Evolutionary conservation across 805 yeast species (phyloP), one percentile per base, ranked within the genome.

Genomic region (Metschnikowia shivogae): DNA sequence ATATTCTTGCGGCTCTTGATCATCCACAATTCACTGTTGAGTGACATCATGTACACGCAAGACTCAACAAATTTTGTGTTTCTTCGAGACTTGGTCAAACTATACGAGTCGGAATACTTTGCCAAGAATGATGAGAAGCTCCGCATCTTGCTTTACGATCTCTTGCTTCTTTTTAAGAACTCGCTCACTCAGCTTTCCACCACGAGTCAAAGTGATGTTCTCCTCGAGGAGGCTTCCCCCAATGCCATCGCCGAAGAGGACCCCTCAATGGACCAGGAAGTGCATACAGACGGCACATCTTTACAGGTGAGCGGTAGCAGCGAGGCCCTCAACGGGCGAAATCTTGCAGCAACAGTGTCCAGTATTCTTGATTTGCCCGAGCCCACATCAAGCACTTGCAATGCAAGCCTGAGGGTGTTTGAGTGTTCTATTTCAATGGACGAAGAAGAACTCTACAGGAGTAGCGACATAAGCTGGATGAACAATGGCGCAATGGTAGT

Each of bases 61-160:
- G 73, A 46, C 52, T 48, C 71, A 58, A 60, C 58, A 62, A 73
- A 74, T 35, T 77, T 77, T 44, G 64, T 56, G 8, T 77, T 82
- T 43, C 57, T 80, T 47, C 67, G 70, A 49, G 74, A 73, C 47
- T 60, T 81, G 55, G 69, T 76, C 9, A 63, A 64, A 9, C 52
- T 82, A 12, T 65, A 79, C 47, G 68, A 73, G 36, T 68, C 78
- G 9, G 57, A 65, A 4, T 64, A 72, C 27, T 65, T 81, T 22
- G 29, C 46, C 7, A 20, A 44, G 6, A 54, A 37, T 55, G 63
- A 76, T 50, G 75, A 73, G 22, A 80, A 76, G 49, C 57, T 82
- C 42, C 73, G 74, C 50, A 81, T 81, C 41, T 60, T 82, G 49
- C 62, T 82, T 1, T 80, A 81, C 57, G 88, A 82, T 56, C 70